Base-by-base conservation (phyloP, 73 alveolate species). In the Tetrahymena malaccensis region DNA sequence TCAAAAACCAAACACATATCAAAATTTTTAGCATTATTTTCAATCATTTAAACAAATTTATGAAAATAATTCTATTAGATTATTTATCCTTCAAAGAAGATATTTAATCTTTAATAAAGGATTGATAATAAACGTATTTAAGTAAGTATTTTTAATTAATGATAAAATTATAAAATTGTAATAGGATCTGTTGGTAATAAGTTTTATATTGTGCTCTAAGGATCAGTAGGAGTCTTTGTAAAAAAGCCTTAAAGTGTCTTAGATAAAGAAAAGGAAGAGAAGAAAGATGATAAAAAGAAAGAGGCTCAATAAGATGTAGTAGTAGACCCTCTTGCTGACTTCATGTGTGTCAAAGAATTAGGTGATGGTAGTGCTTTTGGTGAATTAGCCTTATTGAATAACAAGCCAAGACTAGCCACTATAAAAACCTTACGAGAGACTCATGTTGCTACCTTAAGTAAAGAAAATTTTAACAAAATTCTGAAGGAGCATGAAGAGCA, bases 291-390 rank as follows among this genome's bases (percentile, higher is more conserved):
- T 11, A 70, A 70, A 11, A 70, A 70, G 89, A 70, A 70, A 12
- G 89, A 70, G 37, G 35, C 83, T 19, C 27, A 31, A 70, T 70
- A 70, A n/a, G 89, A 70, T 27, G 89, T 7, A 22, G 89, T 70
- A 27, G 89, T 70, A 4, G 89, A 70, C 31, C 89, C 89, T 70
- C 37, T 70, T 27, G 89, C 89, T 8, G 89, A 70, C 25, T 70
- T 70, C 19, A 70, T 70, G 89, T 70, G 89, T 8, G 95, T 93
- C 33, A 33, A 55, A 35, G 31, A 93, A 38, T 58, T 93, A 38
- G 85, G 95, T 34, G 89, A 55, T 17, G 95, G 95, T 34, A 93
- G 84, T 58, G 95, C 89, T 22, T 93, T 93, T 37, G 95, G 95
- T 43, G 95, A 93, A 34, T 43, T 93, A 22, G 95, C 95, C 33